Conservation (phyloP, 495 filamentous ascomycete genomes). For the Cryomyces antarcticus region DNA sequence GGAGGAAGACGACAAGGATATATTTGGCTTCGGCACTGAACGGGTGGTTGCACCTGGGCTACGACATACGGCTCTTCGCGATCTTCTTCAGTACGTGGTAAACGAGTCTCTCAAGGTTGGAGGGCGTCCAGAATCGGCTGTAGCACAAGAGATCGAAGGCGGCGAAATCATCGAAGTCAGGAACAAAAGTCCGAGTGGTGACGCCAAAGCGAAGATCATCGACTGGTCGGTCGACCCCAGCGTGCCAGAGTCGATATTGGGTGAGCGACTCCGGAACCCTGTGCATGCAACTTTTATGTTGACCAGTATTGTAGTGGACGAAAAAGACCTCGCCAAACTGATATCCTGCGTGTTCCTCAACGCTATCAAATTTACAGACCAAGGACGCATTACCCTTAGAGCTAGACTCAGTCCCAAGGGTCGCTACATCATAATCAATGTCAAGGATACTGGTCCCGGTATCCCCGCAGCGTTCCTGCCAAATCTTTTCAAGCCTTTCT, state of each 20-base stretch:
- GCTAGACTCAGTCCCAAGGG: conserved; percentile 29
- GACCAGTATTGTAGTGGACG: conserved; percentile 27
- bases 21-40: neutral
- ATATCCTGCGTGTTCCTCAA: conserved; percentile 59
- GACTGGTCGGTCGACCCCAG: conserved; percentile 44
- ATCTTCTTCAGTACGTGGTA: conserved; percentile 45
- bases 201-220: conserved; percentile 36
- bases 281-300: no score
- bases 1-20: neutral
- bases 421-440: conserved; percentile 37
- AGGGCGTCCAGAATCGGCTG: conserved; percentile 51
- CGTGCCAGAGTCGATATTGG: conserved; percentile 45
- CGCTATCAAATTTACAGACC: conserved; percentile 63
- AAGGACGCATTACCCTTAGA: conserved; percentile 39
- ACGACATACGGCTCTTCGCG: conserved; percentile 39
- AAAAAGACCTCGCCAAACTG: conserved; percentile 52
- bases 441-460: conserved; percentile 52
- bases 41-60: conserved; percentile 24
- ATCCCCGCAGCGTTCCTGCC: conserved; percentile 51
- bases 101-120: conserved; percentile 51
- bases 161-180: conserved; percentile 51
- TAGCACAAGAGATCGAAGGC: conserved; percentile 33
- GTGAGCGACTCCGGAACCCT: conserved; percentile 12
- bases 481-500: conserved; percentile 56
- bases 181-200: conserved; percentile 36